Base-by-base conservation (phyloP, 192 early-diverging fungal genomes). In the Entomortierella lignicola region DNA sequence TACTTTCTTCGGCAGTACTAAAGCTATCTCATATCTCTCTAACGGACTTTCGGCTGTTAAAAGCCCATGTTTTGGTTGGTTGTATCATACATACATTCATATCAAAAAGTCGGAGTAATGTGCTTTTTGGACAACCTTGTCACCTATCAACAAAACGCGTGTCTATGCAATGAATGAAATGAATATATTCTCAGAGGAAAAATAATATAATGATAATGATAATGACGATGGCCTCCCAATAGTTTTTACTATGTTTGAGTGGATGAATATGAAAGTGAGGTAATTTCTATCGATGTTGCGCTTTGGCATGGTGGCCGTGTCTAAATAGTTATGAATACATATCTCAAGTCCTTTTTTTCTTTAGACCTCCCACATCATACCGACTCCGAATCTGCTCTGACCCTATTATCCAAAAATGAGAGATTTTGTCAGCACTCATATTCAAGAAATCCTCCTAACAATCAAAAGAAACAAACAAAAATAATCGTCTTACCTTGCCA, bases 301-400 rank as follows among this genome's bases (percentile, higher is more conserved):
- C 15, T 47, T 2, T 11, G 53, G 26, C n/a, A 23, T 8, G 41
- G 53, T 8, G 27, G 26, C 20, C 31, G 4, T 47, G 12, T 47
- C 44, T 47, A 47, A 20, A 47, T 37, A 37, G 34, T 37, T 69
- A 13, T 32, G 17, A 11, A 11, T 47, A 47, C 44, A 47, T 47
- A 4, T 47, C 5, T 47, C 20, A 15, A 47, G n/a, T n/a, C n/a
- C n/a, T n/a, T n/a, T n/a, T n/a, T n/a, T n/a, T 34, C 10, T 81
- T 88, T 93, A 96, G 56, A 91, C 92, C 84, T 94, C 94, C 68
- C 95, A 85, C 83, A 91, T 91, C 72, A 96, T 91, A 43, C 94
- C 96, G 77, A 95, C 72, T 56, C 96, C 96, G 81, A 93, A 91
- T 83, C 89, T 88, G 84, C 90, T 92, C 82, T 89, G 85, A 61